Percentiles rank a stretch among this genome's conserved stretches.
These are phyloP conservation scores for Neonothopanus nambi DNA, from an alignment of 1,284 basidiomycete species.

Conservation along the genomic window DNA sequence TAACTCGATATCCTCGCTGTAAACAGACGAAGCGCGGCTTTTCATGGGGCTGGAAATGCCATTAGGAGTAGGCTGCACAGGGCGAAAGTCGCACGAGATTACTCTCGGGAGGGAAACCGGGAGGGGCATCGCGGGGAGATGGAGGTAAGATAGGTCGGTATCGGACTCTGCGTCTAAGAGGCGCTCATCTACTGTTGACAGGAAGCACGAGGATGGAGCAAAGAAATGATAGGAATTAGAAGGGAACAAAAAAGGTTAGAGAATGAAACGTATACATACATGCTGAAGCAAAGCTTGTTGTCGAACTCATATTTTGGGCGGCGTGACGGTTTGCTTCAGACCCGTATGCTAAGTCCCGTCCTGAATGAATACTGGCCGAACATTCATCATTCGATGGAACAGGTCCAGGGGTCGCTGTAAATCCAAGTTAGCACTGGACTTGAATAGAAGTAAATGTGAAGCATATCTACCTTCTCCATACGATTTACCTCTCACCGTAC, in stretches of 20 bases:
- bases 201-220: not conserved
- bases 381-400: not conserved
- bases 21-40: no score
- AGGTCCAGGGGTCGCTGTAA: not conserved
- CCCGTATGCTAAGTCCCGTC: not conserved
- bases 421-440: not conserved
- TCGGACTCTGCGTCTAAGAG: constrained; percentile 1
- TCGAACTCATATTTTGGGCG: not conserved
- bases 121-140: not conserved
- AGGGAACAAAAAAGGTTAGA: not conserved
- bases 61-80: not conserved
- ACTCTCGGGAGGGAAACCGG: not conserved
- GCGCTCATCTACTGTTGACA: constrained; percentile 2
- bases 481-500: not conserved
- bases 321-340: not conserved
- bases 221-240: not conserved
- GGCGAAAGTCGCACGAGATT: not conserved
- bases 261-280: not conserved
- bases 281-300: constrained; percentile 3
- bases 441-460: not conserved
- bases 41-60: not conserved
- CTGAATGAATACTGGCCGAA: not conserved
- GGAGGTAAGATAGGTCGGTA: not conserved
- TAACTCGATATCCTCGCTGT: not conserved
- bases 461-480: constrained; percentile 6